Base-by-base conservation (phyloP, 2,329 filamentous ascomycete species). In the Aureobasidium sp. region DNA sequence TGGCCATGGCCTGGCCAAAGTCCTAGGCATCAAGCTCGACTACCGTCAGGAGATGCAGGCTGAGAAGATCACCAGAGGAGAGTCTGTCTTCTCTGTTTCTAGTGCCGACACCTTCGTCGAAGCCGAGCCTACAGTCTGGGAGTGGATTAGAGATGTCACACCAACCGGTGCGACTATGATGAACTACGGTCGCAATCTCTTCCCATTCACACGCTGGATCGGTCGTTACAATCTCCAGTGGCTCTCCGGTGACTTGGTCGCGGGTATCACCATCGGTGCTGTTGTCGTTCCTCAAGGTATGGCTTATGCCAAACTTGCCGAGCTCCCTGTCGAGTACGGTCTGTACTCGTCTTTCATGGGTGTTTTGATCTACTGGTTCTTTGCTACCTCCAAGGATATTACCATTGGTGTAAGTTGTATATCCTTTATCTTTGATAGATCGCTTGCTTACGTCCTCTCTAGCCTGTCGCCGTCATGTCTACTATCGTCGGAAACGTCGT, bases 331-430 rank as follows among this genome's bases (percentile, higher is more conserved):
- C 6, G 82, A 97, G 71, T 97, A 87, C 70, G 93, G 93, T 58
- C 82, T 97, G 0, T 96, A 96, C 76, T 94, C 93, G 0, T 97
- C 93, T 0, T 97, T 99, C 72, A 94, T 97, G 83, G 94, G 93
- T 56, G 92, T 96, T 17, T 74, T 96, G 65, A 82, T 96, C 64
- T 99, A 99, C 76, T 97, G 93, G 93, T 89, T 97, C 72, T 97
- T 97, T 71, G 94, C 92, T 37, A 99, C 94, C 0, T 97, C 93
- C 15, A 99, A 97, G 73, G 93, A 99, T 74, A 97, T 99, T 71
- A 97, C 93, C 11, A 97, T 97, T 62, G 93, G 93, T 17, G 88
- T 90, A 80, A 77, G 87, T 82, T 1, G 25, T 41, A 6, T 15
- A 34, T 20, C 17, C 34, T 29, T 22, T 4, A 20, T 14, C 17